Conservation (phyloP, 2,329 filamentous ascomycete species). For the Monosporascus sp. region DNA sequence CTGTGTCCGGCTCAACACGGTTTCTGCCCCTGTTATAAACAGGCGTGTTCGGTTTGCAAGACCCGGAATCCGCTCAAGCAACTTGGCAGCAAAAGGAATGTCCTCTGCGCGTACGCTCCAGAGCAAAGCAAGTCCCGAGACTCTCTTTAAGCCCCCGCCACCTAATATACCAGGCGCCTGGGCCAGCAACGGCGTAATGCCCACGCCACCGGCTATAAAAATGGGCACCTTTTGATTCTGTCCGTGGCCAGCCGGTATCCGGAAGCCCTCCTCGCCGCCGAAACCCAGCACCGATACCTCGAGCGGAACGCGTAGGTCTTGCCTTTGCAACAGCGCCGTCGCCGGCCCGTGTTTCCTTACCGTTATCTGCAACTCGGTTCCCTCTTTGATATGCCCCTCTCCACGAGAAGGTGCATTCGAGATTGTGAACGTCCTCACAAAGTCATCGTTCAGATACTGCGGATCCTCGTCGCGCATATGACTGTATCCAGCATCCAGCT, state of each 20-base stretch:
- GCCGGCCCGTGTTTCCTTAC: conserved; percentile 63
- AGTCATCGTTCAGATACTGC: conserved; percentile 77
- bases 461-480: conserved; percentile 85
- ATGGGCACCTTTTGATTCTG: conserved; percentile 34
- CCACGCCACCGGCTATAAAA: conserved; percentile 75
- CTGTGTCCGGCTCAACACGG: no score
- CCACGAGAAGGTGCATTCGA: conserved; percentile 38
- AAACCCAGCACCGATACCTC: conserved; percentile 68
- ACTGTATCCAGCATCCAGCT: conserved; percentile 68
- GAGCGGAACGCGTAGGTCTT: conserved; percentile 47
- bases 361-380: conserved; percentile 61
- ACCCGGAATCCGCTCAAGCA: conserved; percentile 45
- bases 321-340: conserved; percentile 59
- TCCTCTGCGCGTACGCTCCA: conserved; percentile 65
- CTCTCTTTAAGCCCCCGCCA: conserved; percentile 12
- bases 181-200: conserved; percentile 75
- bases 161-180: conserved; percentile 51
- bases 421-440: conserved; percentile 76
- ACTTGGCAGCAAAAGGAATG: conserved; percentile 55
- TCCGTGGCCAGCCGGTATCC: conserved; percentile 19
- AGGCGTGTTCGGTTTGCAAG: conserved; percentile 28
- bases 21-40: no score
- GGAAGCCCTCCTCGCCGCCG: conserved; percentile 53
- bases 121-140: conserved; percentile 52
- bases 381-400: conserved; percentile 16